These are phyloP conservation scores for Pseudogymnoascus sp. DNA, from an alignment of 2,329 filamentous ascomycete genomes.

Conservation along the genomic window DNA sequence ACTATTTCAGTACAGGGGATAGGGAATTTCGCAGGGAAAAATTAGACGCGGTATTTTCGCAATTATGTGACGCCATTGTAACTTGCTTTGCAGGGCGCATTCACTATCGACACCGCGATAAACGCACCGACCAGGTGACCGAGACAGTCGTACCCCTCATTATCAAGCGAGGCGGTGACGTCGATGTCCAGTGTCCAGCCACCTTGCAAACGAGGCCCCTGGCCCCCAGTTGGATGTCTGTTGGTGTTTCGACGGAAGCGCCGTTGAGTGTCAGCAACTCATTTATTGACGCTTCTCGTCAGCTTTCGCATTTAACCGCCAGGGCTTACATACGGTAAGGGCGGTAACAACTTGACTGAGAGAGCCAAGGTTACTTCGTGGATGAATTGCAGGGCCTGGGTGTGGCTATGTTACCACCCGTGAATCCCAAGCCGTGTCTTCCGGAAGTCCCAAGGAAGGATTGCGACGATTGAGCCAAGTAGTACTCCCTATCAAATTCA, in stretches of 20 bases:
- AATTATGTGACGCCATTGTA: neutral
- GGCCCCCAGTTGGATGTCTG: neutral
- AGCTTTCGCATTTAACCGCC: neutral
- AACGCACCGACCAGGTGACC: neutral
- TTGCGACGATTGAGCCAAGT: neutral
- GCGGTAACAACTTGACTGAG: neutral
- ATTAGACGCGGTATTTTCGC: neutral
- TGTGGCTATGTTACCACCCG: neutral
- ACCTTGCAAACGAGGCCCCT: neutral
- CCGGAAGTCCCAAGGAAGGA: neutral
- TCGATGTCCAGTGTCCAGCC: neutral
- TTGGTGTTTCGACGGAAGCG: neutral
- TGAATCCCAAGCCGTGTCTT: neutral
- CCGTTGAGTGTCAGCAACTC: neutral
- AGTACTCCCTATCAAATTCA: neutral
- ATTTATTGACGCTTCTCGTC: neutral
- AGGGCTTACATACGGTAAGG: neutral
- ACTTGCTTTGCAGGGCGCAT: neutral
- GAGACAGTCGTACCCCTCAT: neutral
- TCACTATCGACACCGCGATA: neutral
- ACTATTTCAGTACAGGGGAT: neutral
- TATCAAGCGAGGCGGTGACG: neutral
- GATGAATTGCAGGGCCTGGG: neutral
- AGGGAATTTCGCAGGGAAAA: neutral
- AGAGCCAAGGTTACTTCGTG: neutral